phyloP scores from a whole-genome alignment of 2,329 filamentous ascomycete genomes.

The Eutypa lata region DNA sequence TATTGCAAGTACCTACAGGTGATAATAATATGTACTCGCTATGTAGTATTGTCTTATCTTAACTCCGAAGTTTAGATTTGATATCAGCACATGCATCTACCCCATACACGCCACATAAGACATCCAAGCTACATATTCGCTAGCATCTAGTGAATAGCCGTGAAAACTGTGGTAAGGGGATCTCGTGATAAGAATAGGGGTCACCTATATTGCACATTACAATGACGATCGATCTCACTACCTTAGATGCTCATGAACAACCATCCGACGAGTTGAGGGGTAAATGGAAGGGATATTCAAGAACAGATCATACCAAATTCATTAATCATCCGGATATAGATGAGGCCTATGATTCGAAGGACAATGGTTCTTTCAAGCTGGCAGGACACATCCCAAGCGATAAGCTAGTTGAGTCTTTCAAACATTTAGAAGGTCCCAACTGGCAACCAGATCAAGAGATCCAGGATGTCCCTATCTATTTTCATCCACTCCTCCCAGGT shows the following conservation, averaged over 20 bases:
- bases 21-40: neutral
- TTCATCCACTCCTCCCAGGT: constrained; percentile 69
- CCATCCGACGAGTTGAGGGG: constrained; percentile 68
- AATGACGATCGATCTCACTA: constrained; percentile 42
- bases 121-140: too few species aligned
- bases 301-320: constrained; percentile 52
- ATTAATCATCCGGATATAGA: constrained; percentile 53
- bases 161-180: too few species aligned
- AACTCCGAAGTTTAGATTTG: neutral
- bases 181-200: too few species aligned
- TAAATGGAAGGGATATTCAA: constrained; percentile 73
- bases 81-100: too few species aligned
- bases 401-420: constrained; percentile 42
- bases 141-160: too few species aligned
- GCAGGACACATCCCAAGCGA: constrained; percentile 40
- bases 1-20: neutral
- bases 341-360: constrained; percentile 41
- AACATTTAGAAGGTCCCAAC: constrained; percentile 33
- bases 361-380: constrained; percentile 42
- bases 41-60: too few species aligned
- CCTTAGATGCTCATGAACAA: constrained; percentile 73
- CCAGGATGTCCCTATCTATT: constrained; percentile 52
- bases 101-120: too few species aligned
- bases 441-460: constrained; percentile 25
- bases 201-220: constrained; percentile 1